These are phyloP conservation scores for Tremellales sp. DNA, from an alignment of 1,284 basidiomycete genomes.

Conservation along the genomic window DNA sequence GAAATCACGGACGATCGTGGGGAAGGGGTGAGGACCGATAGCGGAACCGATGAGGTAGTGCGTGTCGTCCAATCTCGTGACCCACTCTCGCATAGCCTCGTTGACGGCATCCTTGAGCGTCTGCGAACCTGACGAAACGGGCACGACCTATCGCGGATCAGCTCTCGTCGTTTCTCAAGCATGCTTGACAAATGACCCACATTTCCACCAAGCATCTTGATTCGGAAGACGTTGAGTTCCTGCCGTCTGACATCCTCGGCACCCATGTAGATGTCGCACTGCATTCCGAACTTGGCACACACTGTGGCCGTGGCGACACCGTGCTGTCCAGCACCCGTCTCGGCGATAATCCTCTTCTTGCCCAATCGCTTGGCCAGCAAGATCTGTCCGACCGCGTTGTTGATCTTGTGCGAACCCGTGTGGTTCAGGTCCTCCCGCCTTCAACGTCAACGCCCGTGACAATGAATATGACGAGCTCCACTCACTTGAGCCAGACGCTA, in stretches of 20 bases:
- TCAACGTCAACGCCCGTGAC: background rate
- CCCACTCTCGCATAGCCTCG: constrained; percentile 97
- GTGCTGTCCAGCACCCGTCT: constrained; percentile 98
- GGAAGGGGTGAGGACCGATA: constrained; percentile 98
- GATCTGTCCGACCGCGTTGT: constrained; percentile 92
- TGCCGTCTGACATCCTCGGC: constrained; percentile 96
- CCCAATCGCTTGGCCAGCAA: constrained; percentile 87
- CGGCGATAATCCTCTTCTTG: constrained; percentile 95
- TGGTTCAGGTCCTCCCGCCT: constrained; percentile 63
- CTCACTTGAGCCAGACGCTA: constrained; percentile 92
- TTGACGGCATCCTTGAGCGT: constrained; percentile 98
- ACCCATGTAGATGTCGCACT: constrained; percentile 98
- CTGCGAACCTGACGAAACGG: constrained; percentile 88
- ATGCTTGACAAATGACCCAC: constrained; percentile 45
- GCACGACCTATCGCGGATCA: constrained; percentile 61
- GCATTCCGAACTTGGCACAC: constrained; percentile 91
- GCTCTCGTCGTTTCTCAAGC: background rate
- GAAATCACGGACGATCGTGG: constrained; percentile 97
- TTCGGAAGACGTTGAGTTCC: constrained; percentile 94
- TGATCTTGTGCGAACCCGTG: constrained; percentile 96
- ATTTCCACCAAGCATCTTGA: constrained; percentile 93
- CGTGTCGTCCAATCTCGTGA: constrained; percentile 86
- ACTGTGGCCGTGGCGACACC: constrained; percentile 98
- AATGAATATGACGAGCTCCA: constrained; percentile 15
- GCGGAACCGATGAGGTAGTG: constrained; percentile 97